Evolutionary conservation across 1,284 basidiomycete genomes (phyloP).

Genomic region (Lentinula novae-zelandiae): DNA sequence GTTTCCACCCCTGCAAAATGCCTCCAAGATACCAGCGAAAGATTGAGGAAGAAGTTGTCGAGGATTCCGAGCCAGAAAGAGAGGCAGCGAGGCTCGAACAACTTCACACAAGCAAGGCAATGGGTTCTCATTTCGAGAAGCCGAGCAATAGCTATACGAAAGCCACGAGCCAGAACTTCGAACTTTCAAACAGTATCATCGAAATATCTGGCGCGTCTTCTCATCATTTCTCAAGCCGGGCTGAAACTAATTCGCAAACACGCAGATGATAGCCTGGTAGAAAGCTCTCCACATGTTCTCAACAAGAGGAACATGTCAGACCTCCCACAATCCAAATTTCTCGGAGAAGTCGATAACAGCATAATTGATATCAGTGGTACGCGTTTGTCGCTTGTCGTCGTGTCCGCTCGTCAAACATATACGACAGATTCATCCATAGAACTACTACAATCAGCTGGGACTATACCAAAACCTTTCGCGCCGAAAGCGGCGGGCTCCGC

Average conservation of each 20-base stretch:
- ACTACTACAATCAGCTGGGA: neutral
- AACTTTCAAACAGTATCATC: neutral
- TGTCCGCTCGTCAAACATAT: neutral
- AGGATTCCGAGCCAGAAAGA: slow-evolving; percentile 69
- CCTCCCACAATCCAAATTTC: no score
- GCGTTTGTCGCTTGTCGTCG: neutral
- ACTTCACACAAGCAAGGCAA: slow-evolving; percentile 8
- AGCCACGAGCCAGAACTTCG: neutral
- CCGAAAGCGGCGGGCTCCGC: neutral
- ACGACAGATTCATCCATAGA: slow-evolving; percentile 3
- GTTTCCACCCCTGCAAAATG: neutral
- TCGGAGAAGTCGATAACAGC: neutral
- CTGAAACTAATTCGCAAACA: neutral
- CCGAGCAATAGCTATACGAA: neutral
- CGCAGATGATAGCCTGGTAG: slow-evolving; percentile 1
- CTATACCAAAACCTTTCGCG: neutral
- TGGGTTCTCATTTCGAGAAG: no score
- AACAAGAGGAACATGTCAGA: neutral
- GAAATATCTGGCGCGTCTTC: slow-evolving; percentile 7
- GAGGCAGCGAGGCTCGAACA: slow-evolving; percentile 33
- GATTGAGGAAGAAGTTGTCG: slow-evolving; percentile 40
- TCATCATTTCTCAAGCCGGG: neutral
- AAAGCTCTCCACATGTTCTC: neutral
- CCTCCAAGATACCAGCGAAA: slow-evolving; percentile 8
- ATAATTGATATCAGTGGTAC: slow-evolving; percentile 21